A percentile compares a stretch with the other conserved stretches of the same genome.
phyloP scores from a whole-genome alignment of 495 filamentous ascomycete species.

The Pyronema domesticum region DNA sequence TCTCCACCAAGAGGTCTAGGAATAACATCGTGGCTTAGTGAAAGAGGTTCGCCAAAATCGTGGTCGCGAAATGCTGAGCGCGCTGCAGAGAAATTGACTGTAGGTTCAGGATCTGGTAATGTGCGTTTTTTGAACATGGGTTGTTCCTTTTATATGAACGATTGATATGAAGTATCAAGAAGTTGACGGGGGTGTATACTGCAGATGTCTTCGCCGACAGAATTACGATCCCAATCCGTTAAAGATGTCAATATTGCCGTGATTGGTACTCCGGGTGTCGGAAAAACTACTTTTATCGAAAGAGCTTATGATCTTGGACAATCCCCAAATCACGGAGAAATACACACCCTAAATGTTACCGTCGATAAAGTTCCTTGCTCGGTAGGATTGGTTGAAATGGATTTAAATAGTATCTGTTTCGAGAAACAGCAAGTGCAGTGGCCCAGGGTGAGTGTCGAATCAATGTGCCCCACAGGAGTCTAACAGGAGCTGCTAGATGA shows the following conservation, averaged over 20 bases:
- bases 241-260: slow-evolving; percentile 60
- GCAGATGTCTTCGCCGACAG: slow-evolving; percentile 2
- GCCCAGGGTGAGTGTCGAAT: slow-evolving; percentile 42
- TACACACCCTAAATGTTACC: slow-evolving; percentile 50
- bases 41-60: background rate
- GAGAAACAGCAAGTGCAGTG: slow-evolving; percentile 54
- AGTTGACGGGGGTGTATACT: background rate
- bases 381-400: slow-evolving; percentile 65
- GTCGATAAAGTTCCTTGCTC: slow-evolving; percentile 59
- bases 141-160: too few relatives aligned
- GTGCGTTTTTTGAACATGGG: background rate
- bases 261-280: slow-evolving; percentile 60
- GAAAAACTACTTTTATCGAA: slow-evolving; percentile 82
- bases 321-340: slow-evolving; percentile 35
- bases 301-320: slow-evolving; percentile 52
- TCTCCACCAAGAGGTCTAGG: background rate
- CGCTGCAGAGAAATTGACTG: background rate
- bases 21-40: slow-evolving; percentile 1
- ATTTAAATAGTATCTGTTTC: slow-evolving; percentile 48
- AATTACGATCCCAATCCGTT: background rate
- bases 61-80: slow-evolving; percentile 1
- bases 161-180: background rate
- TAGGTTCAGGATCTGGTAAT: background rate
- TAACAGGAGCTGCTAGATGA: slow-evolving; percentile 7
- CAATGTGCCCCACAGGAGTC: background rate